Percentiles rank a stretch among this genome's conserved stretches.
These are phyloP conservation scores for Aquilaria malaccensis DNA, from an alignment of 345 rosid genomes.

Conservation along the genomic window DNA sequence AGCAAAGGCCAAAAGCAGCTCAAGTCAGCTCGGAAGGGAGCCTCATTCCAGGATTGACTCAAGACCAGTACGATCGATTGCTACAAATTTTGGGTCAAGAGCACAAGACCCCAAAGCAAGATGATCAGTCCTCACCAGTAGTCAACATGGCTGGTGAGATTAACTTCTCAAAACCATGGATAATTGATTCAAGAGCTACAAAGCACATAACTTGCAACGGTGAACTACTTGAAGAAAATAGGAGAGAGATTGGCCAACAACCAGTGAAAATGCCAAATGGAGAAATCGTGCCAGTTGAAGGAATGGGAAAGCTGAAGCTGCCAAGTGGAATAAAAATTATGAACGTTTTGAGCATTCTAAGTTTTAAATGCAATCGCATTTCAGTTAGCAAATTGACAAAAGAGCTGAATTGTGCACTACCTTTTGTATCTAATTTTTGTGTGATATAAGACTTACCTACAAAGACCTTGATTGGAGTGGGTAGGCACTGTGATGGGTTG, in stretches of 20 bases:
- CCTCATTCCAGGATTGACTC: background rate
- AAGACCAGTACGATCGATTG: background rate
- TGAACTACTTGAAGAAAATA: background rate
- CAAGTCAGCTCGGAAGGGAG: too few species aligned
- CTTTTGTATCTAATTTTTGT: background rate
- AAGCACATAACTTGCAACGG: background rate
- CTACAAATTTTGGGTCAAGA: background rate
- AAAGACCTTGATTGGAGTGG: background rate
- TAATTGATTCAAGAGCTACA: background rate
- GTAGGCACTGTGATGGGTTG: background rate
- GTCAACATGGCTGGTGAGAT: slow-evolving; percentile 2
- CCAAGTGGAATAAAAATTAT: background rate
- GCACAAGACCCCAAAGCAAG: background rate
- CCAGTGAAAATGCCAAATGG: background rate
- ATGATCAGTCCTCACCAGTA: background rate
- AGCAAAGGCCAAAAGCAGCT: too few species aligned
- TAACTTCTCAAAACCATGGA: background rate
- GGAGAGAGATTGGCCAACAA: too few species aligned
- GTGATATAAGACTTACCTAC: background rate
- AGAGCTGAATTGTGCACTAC: too few species aligned
- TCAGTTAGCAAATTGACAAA: too few species aligned
- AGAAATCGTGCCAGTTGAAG: background rate
- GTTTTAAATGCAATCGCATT: background rate
- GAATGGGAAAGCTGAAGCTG: background rate
- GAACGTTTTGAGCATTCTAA: background rate